Evolutionary conservation across 768 basidiomycete genomes (phyloP).

Genomic region (Hydnomerulius pinastri): DNA sequence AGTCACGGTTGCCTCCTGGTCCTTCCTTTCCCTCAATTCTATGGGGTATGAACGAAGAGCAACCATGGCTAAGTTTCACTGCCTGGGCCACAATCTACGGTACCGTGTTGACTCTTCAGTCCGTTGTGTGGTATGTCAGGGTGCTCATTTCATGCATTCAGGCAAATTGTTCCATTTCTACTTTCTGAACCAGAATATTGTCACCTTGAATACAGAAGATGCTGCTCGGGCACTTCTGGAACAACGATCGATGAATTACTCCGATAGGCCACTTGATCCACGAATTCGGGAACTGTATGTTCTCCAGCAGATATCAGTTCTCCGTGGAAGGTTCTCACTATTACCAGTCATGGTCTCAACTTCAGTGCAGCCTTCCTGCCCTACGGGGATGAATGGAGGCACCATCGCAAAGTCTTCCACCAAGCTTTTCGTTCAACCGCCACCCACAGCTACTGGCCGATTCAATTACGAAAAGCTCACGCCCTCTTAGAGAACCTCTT

Average conservation of each 20-base stretch:
- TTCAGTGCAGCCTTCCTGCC: conserved; percentile 17
- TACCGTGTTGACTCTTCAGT: not conserved
- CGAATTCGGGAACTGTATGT: no score
- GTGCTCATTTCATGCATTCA: not conserved
- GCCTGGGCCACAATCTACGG: not conserved
- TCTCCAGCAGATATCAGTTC: conserved; percentile 7
- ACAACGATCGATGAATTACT: conserved; percentile 16
- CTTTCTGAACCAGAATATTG: no score
- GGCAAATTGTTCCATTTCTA: not conserved
- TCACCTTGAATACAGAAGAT: conserved; percentile 15
- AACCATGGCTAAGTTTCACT: not conserved
- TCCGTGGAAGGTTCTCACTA: not conserved
- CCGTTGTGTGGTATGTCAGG: no score
- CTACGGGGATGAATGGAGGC: conserved; percentile 22
- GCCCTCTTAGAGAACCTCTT: conserved; percentile 9
- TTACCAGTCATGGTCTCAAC: conserved; percentile 12
- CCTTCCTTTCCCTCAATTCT: not conserved
- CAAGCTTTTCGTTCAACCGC: conserved; percentile 12
- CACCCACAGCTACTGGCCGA: conserved; percentile 4
- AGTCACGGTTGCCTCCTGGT: not conserved
- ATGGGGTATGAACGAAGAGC: not conserved
- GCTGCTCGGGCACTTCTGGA: conserved; percentile 14
- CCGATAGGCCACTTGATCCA: conserved; percentile 13
- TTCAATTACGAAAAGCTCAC: conserved; percentile 10
- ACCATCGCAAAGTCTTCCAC: conserved; percentile 22